A percentile compares a stretch with the other conserved stretches of the same genome.
Conservation (phyloP, 2,329 filamentous ascomycete species). For the Cladosporium phlei region DNA sequence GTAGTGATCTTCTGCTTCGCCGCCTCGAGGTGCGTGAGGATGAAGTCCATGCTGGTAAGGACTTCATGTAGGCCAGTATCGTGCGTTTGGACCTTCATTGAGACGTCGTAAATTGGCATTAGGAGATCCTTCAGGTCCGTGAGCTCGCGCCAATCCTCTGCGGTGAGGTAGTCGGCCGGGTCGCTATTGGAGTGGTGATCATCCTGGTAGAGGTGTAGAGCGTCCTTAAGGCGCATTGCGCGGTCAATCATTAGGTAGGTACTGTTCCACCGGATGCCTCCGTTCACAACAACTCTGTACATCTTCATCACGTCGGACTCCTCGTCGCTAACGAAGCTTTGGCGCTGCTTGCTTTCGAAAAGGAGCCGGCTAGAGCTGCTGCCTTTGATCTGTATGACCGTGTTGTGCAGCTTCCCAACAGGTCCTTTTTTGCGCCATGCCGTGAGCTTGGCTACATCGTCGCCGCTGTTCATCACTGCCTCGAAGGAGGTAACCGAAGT, state of each 20-base stretch:
- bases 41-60: not conserved
- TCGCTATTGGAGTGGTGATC: not conserved
- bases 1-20: not conserved
- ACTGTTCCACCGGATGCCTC: not conserved
- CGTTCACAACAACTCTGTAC: not conserved
- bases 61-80: not conserved
- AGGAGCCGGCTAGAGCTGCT: not conserved
- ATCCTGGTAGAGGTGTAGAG: not conserved
- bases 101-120: not conserved
- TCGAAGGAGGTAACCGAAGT: conserved; percentile 1
- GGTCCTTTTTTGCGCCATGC: conserved; percentile 13
- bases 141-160: conserved; percentile 4
- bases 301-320: not conserved
- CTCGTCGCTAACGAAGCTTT: no score
- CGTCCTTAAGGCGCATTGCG: not conserved
- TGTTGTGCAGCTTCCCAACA: conserved; percentile 3
- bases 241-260: conserved; percentile 1
- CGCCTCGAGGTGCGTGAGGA: not conserved
- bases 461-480: not conserved
- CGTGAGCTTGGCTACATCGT: conserved; percentile 9
- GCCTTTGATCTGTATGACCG: not conserved
- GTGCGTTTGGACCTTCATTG: not conserved
- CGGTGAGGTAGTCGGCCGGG: not conserved
- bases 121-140: not conserved
- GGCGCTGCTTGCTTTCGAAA: conserved; percentile 1